These are phyloP conservation scores for Phanerochaete carnosa DNA, from an alignment of 768 basidiomycete genomes.

Conservation along the genomic window DNA sequence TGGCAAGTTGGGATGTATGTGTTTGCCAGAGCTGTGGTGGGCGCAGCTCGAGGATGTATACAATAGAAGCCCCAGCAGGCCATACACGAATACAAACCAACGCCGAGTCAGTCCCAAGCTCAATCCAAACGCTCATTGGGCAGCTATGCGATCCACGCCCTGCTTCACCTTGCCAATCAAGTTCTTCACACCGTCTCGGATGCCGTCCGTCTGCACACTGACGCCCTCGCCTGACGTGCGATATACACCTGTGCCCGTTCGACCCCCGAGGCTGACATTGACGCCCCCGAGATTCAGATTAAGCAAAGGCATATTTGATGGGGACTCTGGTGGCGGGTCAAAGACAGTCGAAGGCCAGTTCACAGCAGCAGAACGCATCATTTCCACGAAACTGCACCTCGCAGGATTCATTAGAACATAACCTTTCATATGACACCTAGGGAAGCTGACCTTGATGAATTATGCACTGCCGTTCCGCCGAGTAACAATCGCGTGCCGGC, in stretches of 20 bases:
- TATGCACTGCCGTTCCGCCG: constrained; percentile 94
- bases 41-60: too few relatives aligned
- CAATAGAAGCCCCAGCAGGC: too few relatives aligned
- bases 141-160: constrained; percentile 64
- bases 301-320: constrained; percentile 69
- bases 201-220: constrained; percentile 78
- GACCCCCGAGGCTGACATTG: constrained; percentile 90
- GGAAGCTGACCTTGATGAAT: constrained; percentile 72
- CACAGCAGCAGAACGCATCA: constrained; percentile 73
- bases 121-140: constrained; percentile 17
- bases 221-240: constrained; percentile 71
- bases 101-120: not conserved
- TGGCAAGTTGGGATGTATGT: too few relatives aligned
- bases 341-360: constrained; percentile 64
- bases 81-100: not conserved
- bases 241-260: constrained; percentile 80
- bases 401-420: not conserved
- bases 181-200: constrained; percentile 84
- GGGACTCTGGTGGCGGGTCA: constrained; percentile 74
- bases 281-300: constrained; percentile 92
- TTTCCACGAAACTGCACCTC: constrained; percentile 72
- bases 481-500: constrained; percentile 77
- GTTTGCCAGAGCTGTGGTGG: too few relatives aligned
- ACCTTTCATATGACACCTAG: not conserved
- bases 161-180: constrained; percentile 88